phyloP scores from a whole-genome alignment of 192 early-diverging fungal genomes.

The Chytriomyces sp. region DNA sequence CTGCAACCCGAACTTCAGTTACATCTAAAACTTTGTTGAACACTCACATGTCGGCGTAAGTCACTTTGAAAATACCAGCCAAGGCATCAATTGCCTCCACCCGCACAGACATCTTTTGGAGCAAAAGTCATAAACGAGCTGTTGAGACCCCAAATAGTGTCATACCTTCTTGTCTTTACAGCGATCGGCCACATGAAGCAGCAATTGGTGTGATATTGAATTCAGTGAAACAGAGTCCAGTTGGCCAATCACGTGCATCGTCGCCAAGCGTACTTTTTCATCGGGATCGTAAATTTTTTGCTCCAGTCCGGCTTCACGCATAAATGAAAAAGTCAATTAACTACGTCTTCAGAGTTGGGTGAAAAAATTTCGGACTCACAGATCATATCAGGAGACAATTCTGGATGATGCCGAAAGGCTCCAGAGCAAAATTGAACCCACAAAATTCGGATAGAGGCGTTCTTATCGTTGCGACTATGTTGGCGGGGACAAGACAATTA shows the following conservation, averaged over 20 bases:
- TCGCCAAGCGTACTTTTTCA: slow-evolving; percentile 84
- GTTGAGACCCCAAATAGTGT: neutral
- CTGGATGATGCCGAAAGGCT: slow-evolving; percentile 74
- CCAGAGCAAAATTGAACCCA: slow-evolving; percentile 72
- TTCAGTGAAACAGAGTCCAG: slow-evolving; percentile 62
- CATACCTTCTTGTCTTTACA: slow-evolving; percentile 85
- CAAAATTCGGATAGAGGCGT: slow-evolving; percentile 66
- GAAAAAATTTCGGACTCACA: slow-evolving; percentile 43
- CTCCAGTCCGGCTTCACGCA: slow-evolving; percentile 56
- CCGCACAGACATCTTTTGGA: slow-evolving; percentile 57
- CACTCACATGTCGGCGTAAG: slow-evolving; percentile 71
- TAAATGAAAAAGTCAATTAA: slow-evolving; percentile 8
- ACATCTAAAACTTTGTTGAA: slow-evolving; percentile 2
- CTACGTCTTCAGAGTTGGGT: neutral
- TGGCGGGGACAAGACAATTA: slow-evolving; percentile 35
- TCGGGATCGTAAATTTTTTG: slow-evolving; percentile 87
- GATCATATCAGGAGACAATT: slow-evolving; percentile 72
- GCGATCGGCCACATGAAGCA: slow-evolving; percentile 70
- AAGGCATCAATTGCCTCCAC: slow-evolving; percentile 78
- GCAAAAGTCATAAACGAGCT: neutral
- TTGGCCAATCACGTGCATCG: slow-evolving; percentile 69
- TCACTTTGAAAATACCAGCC: slow-evolving; percentile 73
- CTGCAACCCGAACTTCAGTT: slow-evolving; percentile 29
- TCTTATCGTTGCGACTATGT: slow-evolving; percentile 80
- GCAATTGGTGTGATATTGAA: slow-evolving; percentile 60